Evolutionary conservation across 139 green algal species (phyloP), one percentile per base, ranked within the genome.

Genomic region (Desmodesmus armatus): DNA sequence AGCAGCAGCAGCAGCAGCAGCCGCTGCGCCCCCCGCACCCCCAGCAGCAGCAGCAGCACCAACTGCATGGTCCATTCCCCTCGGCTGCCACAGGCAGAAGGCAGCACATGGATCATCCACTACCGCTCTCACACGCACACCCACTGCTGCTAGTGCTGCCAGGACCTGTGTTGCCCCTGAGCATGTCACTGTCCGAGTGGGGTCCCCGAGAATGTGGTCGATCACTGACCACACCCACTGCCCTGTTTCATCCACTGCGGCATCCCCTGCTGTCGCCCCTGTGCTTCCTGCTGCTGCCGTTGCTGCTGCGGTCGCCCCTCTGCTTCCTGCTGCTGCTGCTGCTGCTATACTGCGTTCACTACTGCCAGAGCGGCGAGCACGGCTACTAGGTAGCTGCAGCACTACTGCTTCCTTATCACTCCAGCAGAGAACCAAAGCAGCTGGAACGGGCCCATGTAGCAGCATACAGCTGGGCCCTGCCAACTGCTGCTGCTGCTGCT

Each of bases 61-160:
- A n/a, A 35, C 66, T 74, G 13, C 21, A 19, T 74, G 66, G 11
- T 82, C 37, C 19, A 33, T 60, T 40, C 13, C 79, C 6, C 65
- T 3, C 3, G 63, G 63, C 21, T 85, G 79, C 79, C 79, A 85
- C 31, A 85, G 44, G 21, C 40, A 11, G 44, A 85, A 78, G 3
- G 79, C 79, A 27, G 27, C 65, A 63, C 65, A 77, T 1, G 79
- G 79, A 21, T 85, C 79, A 55, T 85, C 63, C 29, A 85, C 63
- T 15, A 23, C 47, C 63, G 78, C 35, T 33, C 33, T 49, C 43
- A 41, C 66, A 17, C 29, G 17, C 6, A 85, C 79, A 9, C 79
- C 79, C 17, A 31, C 79, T 51, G 79, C 79, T 2, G 19, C 17
- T 27, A 85, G 35, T 11, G 79, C 79, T 41, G 79, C 79, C 29